Evolutionary conservation across 2,329 filamentous ascomycete species (phyloP), one percentile per base, ranked within the genome.

Genomic region (Colletotrichum noveboracense): DNA sequence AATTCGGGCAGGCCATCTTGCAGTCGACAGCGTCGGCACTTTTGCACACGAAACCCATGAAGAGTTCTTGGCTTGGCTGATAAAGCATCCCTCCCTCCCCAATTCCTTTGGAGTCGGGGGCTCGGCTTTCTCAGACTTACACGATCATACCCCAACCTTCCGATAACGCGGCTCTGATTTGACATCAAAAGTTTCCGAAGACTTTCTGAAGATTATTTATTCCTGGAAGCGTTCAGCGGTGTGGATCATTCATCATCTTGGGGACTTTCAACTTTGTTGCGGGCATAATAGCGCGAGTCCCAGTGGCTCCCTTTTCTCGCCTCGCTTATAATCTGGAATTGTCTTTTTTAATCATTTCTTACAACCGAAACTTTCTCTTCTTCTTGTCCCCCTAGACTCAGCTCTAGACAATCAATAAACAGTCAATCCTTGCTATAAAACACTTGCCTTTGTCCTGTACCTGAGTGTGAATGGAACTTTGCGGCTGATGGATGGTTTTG

Each of bases 211-310:
- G 26, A 32, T 24, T 67, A 52, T 26, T 65, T 21, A 21, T 32
- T 62, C 62, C 56, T 69, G 65, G 58, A 69, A 48, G 13, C 26
- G 9, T 28, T 74, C 21, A 60, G 48, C 58, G 70, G 58, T 48
- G 58, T 48, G 32, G 36, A 36, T 65, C 24, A 30, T 21, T 61
- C 34, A 65, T 34, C 66, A 13, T 38, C 60, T 64, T 61, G 70
- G 70, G 70, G 58, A 74, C 65, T 72, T 76, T 76, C 18, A 66
- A 65, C 28, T 32, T 74, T 73, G 70, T 62, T 74, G 70, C 74
- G 24, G 48, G 65, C 34, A 60, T 0, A 52, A 13, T 65, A 21
- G 55, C 32, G 36, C 64, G 58, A 74, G 74, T 66, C 70, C 65
- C 21, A 74, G 36, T 7, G 58, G 70, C 74, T 76, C 60, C 65